phyloP scores from a whole-genome alignment of 257 asterid species.

The Nicotiana sylvestris region DNA sequence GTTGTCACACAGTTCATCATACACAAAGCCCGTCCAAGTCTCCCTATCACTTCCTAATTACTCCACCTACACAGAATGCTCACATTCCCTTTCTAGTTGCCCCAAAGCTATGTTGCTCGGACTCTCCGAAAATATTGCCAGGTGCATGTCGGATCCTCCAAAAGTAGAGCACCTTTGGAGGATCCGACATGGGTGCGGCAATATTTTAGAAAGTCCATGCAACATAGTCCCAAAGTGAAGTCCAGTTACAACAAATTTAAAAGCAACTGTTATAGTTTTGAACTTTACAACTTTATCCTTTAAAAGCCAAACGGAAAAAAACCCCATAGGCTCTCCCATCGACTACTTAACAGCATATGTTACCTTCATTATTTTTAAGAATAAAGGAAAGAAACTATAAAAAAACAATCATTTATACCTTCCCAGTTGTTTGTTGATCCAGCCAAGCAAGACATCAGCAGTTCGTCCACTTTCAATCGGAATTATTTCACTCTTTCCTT shows the following conservation, averaged over 20 bases:
- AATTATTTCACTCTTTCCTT: constrained; percentile 52
- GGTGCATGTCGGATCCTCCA: no score
- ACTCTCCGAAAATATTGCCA: no score
- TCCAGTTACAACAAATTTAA: background rate
- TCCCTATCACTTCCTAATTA: background rate
- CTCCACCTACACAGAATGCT: background rate
- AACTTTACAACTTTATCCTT: no score
- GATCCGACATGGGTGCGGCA: no score
- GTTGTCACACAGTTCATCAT: background rate
- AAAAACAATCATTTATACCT: constrained; percentile 33
- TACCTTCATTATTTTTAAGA: background rate
- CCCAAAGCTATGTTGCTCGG: no score
- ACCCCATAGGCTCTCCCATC: no score
- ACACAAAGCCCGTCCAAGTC: background rate
- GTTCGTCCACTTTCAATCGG: constrained; percentile 57
- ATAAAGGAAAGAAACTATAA: background rate
- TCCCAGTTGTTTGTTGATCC: constrained; percentile 76
- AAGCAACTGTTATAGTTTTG: no score
- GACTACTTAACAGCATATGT: no score
- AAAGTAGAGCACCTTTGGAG: no score
- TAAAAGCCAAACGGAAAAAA: no score
- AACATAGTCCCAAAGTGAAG: background rate
- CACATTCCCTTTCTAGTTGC: background rate
- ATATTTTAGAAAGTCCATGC: no score
- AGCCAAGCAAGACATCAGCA: constrained; percentile 59